Conservation (phyloP, 805 yeast species). For the Metschnikowia vanudenii region DNA sequence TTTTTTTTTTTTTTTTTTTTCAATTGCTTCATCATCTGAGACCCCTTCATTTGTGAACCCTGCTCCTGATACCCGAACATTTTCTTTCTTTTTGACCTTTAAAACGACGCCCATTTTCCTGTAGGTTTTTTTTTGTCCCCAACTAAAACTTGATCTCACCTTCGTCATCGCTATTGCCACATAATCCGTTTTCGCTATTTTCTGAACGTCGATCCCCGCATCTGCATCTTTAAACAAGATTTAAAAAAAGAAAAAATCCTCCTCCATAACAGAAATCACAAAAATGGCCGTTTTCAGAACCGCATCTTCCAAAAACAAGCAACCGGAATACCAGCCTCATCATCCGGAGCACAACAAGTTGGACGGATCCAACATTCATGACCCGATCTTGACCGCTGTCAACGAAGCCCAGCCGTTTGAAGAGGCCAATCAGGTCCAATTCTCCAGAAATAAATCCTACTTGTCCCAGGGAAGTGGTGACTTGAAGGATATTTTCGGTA, state of each 20-base stretch:
- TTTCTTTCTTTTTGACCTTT: not conserved
- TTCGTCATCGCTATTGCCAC: too few relatives aligned
- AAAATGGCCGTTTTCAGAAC: constrained; percentile 22
- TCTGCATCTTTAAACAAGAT: not conserved
- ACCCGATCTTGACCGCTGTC: constrained; percentile 90
- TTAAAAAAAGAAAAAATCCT: not conserved
- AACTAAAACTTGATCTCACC: not conserved
- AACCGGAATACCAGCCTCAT: constrained; percentile 25
- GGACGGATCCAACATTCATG: constrained; percentile 43
- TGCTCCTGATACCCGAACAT: not conserved
- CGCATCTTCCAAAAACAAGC: constrained; percentile 22
- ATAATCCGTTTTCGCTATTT: too few relatives aligned
- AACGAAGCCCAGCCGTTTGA: constrained; percentile 97
- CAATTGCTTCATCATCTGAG: too few relatives aligned
- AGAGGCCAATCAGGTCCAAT: constrained; percentile 43
- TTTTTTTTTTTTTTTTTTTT: not conserved
- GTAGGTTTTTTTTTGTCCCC: not conserved
- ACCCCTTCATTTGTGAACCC: not conserved
- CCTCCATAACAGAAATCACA: not conserved
- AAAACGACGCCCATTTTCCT: not conserved
- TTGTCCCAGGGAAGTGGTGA: constrained; percentile 51
- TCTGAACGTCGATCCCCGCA: not conserved
- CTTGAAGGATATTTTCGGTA: constrained; percentile 82
- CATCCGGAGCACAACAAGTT: constrained; percentile 49
- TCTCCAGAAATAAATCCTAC: constrained; percentile 42